Conservation (phyloP, 108 stramenopile genomes). For the Nitzschia sp. region DNA sequence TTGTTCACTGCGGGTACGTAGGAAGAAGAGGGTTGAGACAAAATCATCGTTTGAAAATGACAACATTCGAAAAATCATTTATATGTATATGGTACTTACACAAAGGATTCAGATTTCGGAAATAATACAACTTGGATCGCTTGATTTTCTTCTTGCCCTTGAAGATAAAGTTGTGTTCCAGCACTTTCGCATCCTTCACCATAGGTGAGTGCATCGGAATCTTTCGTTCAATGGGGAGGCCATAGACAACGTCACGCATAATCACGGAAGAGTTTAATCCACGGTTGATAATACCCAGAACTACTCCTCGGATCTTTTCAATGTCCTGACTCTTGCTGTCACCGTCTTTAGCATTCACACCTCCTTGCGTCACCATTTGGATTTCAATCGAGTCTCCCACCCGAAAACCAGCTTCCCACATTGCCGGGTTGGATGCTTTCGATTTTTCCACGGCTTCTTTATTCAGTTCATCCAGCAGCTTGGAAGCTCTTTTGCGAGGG, state of each 20-base stretch:
- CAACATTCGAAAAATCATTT: background rate
- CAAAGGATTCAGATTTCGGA: slow-evolving; percentile 41
- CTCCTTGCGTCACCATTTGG: slow-evolving; percentile 62
- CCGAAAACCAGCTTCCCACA: slow-evolving; percentile 53
- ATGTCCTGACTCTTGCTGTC: slow-evolving; percentile 49
- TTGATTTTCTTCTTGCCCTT: slow-evolving; percentile 89
- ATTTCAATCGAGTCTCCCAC: slow-evolving; percentile 86
- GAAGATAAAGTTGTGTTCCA: slow-evolving; percentile 87
- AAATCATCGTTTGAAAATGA: background rate
- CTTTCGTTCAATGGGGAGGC: slow-evolving; percentile 72
- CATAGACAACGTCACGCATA: slow-evolving; percentile 79
- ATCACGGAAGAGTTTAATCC: slow-evolving; percentile 66
- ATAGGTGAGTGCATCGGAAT: slow-evolving; percentile 78
- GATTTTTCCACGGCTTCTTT: slow-evolving; percentile 50
- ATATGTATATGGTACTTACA: slow-evolving; percentile 25
- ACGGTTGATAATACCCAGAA: slow-evolving; percentile 66
- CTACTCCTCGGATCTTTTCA: slow-evolving; percentile 77
- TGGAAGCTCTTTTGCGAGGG: slow-evolving; percentile 79
- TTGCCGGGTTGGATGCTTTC: slow-evolving; percentile 53
- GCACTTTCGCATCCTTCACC: slow-evolving; percentile 68
- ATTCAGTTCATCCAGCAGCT: slow-evolving; percentile 61
- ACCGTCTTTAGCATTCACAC: slow-evolving; percentile 36
- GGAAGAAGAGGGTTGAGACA: background rate
- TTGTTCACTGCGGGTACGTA: slow-evolving; percentile 16
- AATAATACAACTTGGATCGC: slow-evolving; percentile 69